phyloP scores from a whole-genome alignment of 306 rosid species.

The Vigna trinervia region DNA sequence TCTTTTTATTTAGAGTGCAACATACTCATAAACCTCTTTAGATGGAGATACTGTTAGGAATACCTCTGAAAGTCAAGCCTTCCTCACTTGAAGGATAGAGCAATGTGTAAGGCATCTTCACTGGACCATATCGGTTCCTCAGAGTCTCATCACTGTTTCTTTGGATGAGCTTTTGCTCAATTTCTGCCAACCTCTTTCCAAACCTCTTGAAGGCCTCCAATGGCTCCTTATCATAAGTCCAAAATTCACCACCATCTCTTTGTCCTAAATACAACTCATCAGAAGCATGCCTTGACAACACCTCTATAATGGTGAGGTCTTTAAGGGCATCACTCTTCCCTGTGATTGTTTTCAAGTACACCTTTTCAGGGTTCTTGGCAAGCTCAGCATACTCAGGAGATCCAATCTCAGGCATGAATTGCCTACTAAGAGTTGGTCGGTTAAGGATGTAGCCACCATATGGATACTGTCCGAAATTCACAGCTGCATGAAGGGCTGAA shows the following conservation, averaged over 20 bases:
- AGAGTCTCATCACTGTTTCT: constrained; percentile 45
- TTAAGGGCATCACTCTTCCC: constrained; percentile 56
- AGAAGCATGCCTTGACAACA: constrained; percentile 68
- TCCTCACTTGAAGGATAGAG: constrained; percentile 72
- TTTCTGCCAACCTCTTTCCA: constrained; percentile 36
- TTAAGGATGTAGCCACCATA: constrained; percentile 74
- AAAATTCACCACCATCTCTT: constrained; percentile 45
- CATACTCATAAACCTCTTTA: constrained; percentile 6
- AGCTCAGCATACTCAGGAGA: constrained; percentile 64
- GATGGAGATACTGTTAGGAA: constrained; percentile 78
- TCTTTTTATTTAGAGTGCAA: constrained; percentile 8
- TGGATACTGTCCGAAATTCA: constrained; percentile 73
- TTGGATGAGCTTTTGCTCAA: constrained; percentile 40
- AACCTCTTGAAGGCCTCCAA: constrained; percentile 46
- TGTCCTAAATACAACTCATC: constrained; percentile 67
- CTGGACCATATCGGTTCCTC: constrained; percentile 68
- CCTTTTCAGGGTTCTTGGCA: constrained; percentile 48
- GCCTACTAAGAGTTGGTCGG: constrained; percentile 66
- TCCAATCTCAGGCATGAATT: constrained; percentile 67
- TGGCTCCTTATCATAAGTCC: constrained; percentile 42
- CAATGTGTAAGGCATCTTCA: constrained; percentile 71
- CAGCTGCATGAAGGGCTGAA: constrained; percentile 76
- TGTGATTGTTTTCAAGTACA: constrained; percentile 62
- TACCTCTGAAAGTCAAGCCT: constrained; percentile 74
- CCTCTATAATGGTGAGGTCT: constrained; percentile 64